phyloP scores from a whole-genome alignment of 2,329 filamentous ascomycete genomes.

The Esteya vermicola region DNA sequence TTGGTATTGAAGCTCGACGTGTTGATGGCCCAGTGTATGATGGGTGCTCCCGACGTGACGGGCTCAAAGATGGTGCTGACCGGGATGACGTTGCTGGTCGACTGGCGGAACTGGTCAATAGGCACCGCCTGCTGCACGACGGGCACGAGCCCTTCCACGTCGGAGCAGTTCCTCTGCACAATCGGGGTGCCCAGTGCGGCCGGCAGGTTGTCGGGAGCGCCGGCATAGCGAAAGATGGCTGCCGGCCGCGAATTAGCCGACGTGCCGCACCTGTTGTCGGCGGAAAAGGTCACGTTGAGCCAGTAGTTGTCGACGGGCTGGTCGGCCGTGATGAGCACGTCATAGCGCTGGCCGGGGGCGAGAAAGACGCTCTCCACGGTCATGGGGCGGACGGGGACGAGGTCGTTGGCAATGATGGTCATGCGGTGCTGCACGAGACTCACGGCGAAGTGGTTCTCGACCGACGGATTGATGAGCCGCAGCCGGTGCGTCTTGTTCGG shows the following conservation, averaged over 20 bases:
- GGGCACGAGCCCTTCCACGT: conserved; percentile 3
- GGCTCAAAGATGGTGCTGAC: conserved; percentile 4
- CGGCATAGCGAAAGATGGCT: conserved; percentile 16
- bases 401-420: conserved; percentile 35
- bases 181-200: conserved; percentile 9
- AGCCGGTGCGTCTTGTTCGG: conserved; percentile 30
- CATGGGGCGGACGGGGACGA: conserved; percentile 33
- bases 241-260: conserved; percentile 13
- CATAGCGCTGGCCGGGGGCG: conserved; percentile 27
- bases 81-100: conserved; percentile 1
- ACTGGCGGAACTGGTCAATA: background rate
- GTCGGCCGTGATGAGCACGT: conserved; percentile 29
- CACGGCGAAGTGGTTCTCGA: conserved; percentile 31
- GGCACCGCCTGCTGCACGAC: conserved; percentile 3
- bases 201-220: conserved; percentile 11
- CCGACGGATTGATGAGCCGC: conserved; percentile 35
- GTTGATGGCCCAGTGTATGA: conserved; percentile 12
- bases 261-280: conserved; percentile 11
- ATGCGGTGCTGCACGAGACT: conserved; percentile 33
- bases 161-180: background rate
- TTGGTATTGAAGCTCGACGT: conserved; percentile 16
- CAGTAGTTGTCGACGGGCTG: conserved; percentile 22
- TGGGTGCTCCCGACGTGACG: background rate
- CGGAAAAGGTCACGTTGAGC: conserved; percentile 23
- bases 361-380: conserved; percentile 32